Conservation (phyloP, 148 eudicot genomes). For the Heliamphora exappendiculata region DNA sequence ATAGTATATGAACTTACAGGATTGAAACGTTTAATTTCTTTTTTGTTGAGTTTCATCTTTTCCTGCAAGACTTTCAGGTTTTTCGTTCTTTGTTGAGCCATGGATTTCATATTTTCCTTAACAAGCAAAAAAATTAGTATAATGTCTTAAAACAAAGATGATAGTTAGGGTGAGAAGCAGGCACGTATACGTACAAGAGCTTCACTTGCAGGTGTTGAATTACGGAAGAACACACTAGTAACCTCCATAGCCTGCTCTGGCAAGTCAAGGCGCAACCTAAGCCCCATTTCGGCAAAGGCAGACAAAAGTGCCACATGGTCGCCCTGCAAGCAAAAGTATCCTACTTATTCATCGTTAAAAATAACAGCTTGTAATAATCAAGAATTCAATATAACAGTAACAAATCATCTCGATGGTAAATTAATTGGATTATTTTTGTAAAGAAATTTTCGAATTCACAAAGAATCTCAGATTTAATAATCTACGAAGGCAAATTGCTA, state of each 20-base stretch:
- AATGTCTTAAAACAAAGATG: conserved; percentile 9
- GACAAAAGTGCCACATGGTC: conserved; percentile 97
- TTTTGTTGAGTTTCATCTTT: conserved; percentile 68
- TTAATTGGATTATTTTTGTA: background rate
- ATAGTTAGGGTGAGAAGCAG: background rate
- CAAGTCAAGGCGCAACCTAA: conserved; percentile 82
- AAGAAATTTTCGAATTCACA: background rate
- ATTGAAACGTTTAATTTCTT: conserved; percentile 83
- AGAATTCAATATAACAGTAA: background rate
- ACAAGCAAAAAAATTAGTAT: conserved; percentile 15
- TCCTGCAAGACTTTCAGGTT: conserved; percentile 68
- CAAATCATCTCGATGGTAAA: background rate
- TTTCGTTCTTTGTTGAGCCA: conserved; percentile 63
- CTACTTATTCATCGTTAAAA: background rate
- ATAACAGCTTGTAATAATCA: background rate
- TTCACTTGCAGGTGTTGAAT: conserved; percentile 73
- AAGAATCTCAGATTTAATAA: background rate
- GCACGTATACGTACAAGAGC: conserved; percentile 47
- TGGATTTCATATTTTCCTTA: conserved; percentile 62
- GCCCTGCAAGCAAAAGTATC: conserved; percentile 50
- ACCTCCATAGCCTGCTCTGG: conserved; percentile 99
- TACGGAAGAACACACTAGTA: conserved; percentile 76
- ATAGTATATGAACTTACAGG: conserved; percentile 54
- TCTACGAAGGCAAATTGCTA: background rate
- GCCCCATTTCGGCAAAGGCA: conserved; percentile 95